Evolutionary conservation across 257 asterid genomes (phyloP), one percentile per base, ranked within the genome.

Genomic region (Linaria vulgaris): DNA sequence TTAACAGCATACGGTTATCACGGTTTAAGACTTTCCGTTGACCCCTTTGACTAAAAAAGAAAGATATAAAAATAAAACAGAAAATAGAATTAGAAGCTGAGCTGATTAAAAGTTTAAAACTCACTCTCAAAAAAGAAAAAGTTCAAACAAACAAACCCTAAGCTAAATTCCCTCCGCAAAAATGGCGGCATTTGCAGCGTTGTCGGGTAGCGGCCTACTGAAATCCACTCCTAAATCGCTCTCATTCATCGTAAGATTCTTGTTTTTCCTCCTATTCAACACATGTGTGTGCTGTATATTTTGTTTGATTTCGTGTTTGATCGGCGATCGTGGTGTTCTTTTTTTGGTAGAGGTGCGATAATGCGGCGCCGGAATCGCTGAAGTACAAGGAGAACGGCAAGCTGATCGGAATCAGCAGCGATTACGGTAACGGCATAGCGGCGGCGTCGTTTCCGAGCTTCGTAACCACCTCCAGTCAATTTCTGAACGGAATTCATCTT

Each of bases 381-480:
- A 88, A 79, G 75, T 80, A 71, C 76, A 87, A 69, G 76, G 81
- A 75, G 51, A 85, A 82, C 66, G 96, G 90, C 3, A 76, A 51
- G 57, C 78, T 83, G 49, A 20, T 61, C 50, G 12, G 69, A 49
- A 68, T 59, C 44, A 74, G 72, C 69, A 71, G 74, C 15, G 77
- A 79, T 20, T 56, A 57, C 61, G 10, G 9, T 20, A 77, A 62
- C 56, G 72, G 70, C 11, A 70, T 64, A 34, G 52, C 66, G 46
- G 52, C 66, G 46, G 44, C 70, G 25, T 52, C 81, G 49, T 70
- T 85, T 68, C 87, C 89, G 8, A 75, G 81, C 77, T 72, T 87
- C 74, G 23, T 79, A 70, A 66, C 82, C 57, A 54, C 34, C 34
- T 27, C 76, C 53, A 74, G 60, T 48, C 85, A 73, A 8, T 37